A percentile compares a stretch with the other conserved stretches of the same genome.
These are phyloP conservation scores for Leishmania gerbilli DNA, from an alignment of 208 protist genomes.

Conservation along the genomic window DNA sequence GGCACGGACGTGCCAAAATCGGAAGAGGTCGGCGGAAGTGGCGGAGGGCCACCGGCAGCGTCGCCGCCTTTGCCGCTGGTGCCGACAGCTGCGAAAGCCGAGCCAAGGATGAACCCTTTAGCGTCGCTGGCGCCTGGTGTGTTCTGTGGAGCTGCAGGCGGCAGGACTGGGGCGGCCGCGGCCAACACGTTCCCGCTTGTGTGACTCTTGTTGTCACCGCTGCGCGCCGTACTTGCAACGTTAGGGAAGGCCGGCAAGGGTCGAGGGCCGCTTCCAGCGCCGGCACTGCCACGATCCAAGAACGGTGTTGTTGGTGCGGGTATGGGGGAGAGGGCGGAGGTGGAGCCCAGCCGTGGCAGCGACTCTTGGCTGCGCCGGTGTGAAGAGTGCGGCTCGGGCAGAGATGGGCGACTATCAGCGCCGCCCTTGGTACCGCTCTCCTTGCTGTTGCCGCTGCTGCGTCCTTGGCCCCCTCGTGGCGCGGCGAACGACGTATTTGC, in stretches of 20 bases:
- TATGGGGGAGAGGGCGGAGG: background rate
- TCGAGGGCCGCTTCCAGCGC: background rate
- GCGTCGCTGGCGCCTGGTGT: background rate
- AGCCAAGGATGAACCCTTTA: background rate
- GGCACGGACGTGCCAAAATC: background rate
- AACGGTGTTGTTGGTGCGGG: background rate
- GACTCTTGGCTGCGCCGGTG: background rate
- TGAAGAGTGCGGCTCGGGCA: background rate
- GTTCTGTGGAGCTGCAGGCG: background rate
- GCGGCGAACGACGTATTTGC: background rate
- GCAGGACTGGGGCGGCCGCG: background rate
- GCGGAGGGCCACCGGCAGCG: background rate
- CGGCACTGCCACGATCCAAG: background rate
- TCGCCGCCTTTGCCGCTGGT: background rate
- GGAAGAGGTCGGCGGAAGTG: background rate
- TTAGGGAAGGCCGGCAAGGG: background rate
- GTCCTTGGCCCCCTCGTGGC: background rate
- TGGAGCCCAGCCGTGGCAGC: background rate
- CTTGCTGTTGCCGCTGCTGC: constrained; percentile 10
- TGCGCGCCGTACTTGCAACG: background rate
- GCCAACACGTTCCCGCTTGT: background rate
- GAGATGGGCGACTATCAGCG: background rate
- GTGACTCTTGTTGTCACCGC: background rate
- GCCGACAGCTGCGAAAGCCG: background rate
- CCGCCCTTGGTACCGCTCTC: constrained; percentile 7